Evolutionary conservation across 164 flowering plant genomes (phyloP), one percentile per base, ranked within the genome.

Genomic region (Sedum album): DNA sequence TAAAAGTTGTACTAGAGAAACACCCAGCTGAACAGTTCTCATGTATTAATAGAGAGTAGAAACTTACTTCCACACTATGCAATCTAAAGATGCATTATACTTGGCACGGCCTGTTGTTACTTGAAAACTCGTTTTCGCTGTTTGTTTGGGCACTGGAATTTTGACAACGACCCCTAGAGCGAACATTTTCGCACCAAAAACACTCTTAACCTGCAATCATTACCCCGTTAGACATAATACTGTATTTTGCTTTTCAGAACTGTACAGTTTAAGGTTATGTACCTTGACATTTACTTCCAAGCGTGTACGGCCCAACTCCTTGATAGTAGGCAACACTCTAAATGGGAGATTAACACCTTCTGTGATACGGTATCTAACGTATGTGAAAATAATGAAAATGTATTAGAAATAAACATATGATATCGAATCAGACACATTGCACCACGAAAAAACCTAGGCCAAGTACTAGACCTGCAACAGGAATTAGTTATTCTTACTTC

Each of bases 231-330:
- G 17, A n/a, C 2, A 35, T 11, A n/a, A n/a, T 33, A 26, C 28
- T 55, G 18, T 55, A 1, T 25, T 10, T 31, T 18, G 25, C 18
- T 26, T 41, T 26, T 26, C 10, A 14, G 66, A 64, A 21, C 7
- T 4, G 13, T 10, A 20, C 7, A 28, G 7, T 17, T 31, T 11
- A 2, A 18, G 28, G 62, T 65, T 28, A 75, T 88, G 74, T 69
- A 95, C 99, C 97, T 95, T 95, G 69, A 95, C 97, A 84, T 95
- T 95, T 57, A 95, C 95, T 91, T 95, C 99, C 94, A 95, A 86
- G 35, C 97, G 86, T 74, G 99, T 92, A 72, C 97, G 82, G 68
- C 99, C 97, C 73, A 92, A 73, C 79, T 95, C 99, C 80, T 92
- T 95, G 69, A 95, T 95, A 35, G 99, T 92, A 66, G 97, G 99